Percentiles rank a stretch among this genome's conserved stretches.
Evolutionary conservation across 768 basidiomycete genomes (phyloP).

Genomic region (Tylopilus rubrobrunneus): DNA sequence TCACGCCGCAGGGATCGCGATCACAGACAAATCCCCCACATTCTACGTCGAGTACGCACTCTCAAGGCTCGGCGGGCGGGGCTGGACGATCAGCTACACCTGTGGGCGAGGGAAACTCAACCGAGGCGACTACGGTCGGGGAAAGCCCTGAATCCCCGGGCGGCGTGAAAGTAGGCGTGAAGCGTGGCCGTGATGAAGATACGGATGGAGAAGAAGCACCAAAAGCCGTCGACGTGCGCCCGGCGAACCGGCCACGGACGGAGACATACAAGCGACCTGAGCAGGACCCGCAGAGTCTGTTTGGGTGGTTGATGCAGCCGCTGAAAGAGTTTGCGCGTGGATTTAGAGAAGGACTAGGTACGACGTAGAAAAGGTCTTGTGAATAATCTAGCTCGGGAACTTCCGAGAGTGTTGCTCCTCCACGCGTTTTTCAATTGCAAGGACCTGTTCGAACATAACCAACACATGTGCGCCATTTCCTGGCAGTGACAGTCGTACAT

Average conservation of each 20-base stretch:
- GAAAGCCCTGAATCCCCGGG: conserved; percentile 15
- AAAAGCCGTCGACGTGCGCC: conserved; percentile 37
- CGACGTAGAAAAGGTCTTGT: conserved; percentile 16
- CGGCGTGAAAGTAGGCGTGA: conserved; percentile 32
- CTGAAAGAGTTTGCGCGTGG: conserved; percentile 63
- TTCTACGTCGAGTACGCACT: conserved; percentile 16
- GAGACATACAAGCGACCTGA: conserved; percentile 42
- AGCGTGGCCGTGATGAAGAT: conserved; percentile 50
- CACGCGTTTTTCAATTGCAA: neutral
- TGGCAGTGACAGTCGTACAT: conserved; percentile 3
- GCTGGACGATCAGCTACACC: conserved; percentile 14
- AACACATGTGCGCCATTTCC: conserved; percentile 21
- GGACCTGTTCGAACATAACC: neutral
- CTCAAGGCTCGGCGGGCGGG: conserved; percentile 12
- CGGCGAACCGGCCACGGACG: conserved; percentile 49
- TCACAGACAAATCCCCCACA: conserved; percentile 14
- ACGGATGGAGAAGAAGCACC: conserved; percentile 29
- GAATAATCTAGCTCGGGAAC: conserved; percentile 21
- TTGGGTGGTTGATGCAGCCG: conserved; percentile 61
- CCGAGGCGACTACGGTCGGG: conserved; percentile 37
- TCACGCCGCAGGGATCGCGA: conserved; percentile 16
- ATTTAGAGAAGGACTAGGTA: conserved; percentile 56
- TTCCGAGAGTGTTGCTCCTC: conserved; percentile 20
- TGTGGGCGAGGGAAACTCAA: conserved; percentile 23
- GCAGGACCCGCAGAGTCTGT: conserved; percentile 42